phyloP scores from a whole-genome alignment of 2,329 filamentous ascomycete species.

The Penicillium sp. region DNA sequence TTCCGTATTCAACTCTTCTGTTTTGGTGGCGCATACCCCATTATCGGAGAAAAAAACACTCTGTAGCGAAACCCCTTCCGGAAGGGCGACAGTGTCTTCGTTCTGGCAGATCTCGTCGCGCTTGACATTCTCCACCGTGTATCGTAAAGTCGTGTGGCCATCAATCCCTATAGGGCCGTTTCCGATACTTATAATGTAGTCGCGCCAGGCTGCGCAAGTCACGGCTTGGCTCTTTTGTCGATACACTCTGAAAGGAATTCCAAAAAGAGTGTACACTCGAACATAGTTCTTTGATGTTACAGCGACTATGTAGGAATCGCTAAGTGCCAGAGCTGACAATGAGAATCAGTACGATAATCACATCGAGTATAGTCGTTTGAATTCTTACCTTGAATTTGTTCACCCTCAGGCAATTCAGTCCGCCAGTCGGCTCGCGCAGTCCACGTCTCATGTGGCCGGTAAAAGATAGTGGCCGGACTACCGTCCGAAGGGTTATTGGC shows the following conservation, averaged over 20 bases:
- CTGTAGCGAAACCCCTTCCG: slow-evolving; percentile 68
- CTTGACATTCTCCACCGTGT: slow-evolving; percentile 93
- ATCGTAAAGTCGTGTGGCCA: slow-evolving; percentile 71
- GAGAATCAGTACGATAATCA: background rate
- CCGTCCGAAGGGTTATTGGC: slow-evolving; percentile 69
- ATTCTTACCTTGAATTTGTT: slow-evolving; percentile 63
- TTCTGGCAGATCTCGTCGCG: slow-evolving; percentile 91
- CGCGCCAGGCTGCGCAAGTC: slow-evolving; percentile 88
- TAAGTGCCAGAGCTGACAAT: slow-evolving; percentile 72
- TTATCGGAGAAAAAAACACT: slow-evolving; percentile 89
- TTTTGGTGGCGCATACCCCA: slow-evolving; percentile 59
- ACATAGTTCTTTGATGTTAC: slow-evolving; percentile 86
- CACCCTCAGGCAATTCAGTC: slow-evolving; percentile 80
- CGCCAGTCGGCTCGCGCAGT: slow-evolving; percentile 87
- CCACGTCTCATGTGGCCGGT: slow-evolving; percentile 96
- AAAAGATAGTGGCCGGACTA: slow-evolving; percentile 82
- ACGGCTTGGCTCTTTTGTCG: slow-evolving; percentile 91
- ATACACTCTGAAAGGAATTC: slow-evolving; percentile 83
- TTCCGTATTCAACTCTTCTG: background rate
- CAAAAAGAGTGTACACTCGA: slow-evolving; percentile 88
- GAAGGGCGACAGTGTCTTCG: slow-evolving; percentile 84
- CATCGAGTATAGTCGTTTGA: background rate
- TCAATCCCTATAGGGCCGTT: slow-evolving; percentile 82
- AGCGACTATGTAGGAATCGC: slow-evolving; percentile 85
- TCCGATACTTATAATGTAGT: slow-evolving; percentile 94